These are phyloP conservation scores for Chlamydomonas sphaeroides DNA, from an alignment of 139 green algal species.

Conservation along the genomic window DNA sequence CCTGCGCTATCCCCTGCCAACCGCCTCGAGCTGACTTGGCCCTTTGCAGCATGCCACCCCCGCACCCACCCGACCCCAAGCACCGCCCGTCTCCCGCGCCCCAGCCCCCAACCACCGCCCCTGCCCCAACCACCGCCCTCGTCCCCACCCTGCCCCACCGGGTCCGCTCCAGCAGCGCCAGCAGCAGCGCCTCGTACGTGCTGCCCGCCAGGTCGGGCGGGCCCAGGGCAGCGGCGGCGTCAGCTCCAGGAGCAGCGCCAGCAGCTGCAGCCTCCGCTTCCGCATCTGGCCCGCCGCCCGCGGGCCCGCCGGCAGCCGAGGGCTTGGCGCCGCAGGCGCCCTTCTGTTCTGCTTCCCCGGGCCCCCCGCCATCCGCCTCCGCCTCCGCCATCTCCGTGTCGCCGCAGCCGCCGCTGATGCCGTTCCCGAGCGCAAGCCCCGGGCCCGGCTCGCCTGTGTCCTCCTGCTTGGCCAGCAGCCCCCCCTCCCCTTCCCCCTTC, in stretches of 20 bases:
- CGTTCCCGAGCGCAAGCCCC: too few species aligned
- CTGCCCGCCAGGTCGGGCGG: conserved; percentile 36
- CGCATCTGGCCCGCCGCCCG: not conserved
- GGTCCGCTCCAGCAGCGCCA: conserved; percentile 54
- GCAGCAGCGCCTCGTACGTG: conserved; percentile 69
- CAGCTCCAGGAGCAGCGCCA: too few species aligned
- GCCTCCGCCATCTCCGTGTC: not conserved
- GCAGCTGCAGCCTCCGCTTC: not conserved
- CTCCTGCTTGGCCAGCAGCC: not conserved
- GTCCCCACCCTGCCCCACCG: not conserved
- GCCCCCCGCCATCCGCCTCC: not conserved
- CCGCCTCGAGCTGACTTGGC: too few species aligned
- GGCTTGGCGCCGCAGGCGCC: too few species aligned
- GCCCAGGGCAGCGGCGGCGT: too few species aligned
- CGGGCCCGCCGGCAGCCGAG: too few species aligned
- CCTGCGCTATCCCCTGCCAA: too few species aligned
- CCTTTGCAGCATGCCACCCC: too few species aligned
- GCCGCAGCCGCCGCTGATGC: not conserved
- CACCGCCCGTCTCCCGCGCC: too few species aligned
- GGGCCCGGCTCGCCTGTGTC: too few species aligned
- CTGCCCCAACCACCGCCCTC: not conserved
- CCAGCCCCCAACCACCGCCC: not conserved
- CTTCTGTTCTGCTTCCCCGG: too few species aligned
- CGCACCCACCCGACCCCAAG: too few species aligned
- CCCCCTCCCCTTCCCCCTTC: not conserved